phyloP scores from a whole-genome alignment of 108 stramenopile species.

The Parietichytrium sp. region DNA sequence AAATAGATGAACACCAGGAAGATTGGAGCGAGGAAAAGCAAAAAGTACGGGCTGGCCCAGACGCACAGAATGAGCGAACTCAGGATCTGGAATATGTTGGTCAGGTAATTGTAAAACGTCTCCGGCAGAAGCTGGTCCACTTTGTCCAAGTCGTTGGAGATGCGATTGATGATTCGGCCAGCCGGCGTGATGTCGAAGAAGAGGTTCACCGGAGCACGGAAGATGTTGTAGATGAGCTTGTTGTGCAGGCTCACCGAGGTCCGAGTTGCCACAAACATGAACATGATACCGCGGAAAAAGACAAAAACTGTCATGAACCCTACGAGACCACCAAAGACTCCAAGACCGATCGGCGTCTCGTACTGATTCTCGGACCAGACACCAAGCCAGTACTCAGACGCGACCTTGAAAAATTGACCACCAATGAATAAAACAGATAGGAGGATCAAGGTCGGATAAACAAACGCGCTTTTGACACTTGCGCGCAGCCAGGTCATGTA shows the following conservation, averaged over 20 bases:
- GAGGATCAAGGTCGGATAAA: too few species aligned
- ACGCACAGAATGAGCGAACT: slow-evolving; percentile 67
- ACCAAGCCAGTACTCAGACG: too few species aligned
- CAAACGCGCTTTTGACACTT: too few species aligned
- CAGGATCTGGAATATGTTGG: slow-evolving; percentile 69
- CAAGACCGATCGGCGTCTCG: too few species aligned
- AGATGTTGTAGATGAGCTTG: slow-evolving; percentile 70
- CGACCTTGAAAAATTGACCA: too few species aligned
- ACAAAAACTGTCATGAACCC: background rate
- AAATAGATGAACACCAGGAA: slow-evolving; percentile 56
- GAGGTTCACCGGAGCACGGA: slow-evolving; percentile 73
- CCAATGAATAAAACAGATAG: too few species aligned
- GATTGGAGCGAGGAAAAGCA: slow-evolving; percentile 63
- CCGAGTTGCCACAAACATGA: slow-evolving; percentile 45
- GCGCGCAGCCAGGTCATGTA: too few species aligned
- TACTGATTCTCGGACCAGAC: too few species aligned
- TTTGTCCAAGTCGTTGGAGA: slow-evolving; percentile 29
- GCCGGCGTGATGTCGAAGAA: slow-evolving; percentile 88
- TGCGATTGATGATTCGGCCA: slow-evolving; percentile 81
- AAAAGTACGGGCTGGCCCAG: slow-evolving; percentile 63
- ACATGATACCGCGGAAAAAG: slow-evolving; percentile 54
- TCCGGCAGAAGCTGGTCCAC: background rate
- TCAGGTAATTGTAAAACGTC: slow-evolving; percentile 55
- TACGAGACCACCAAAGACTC: background rate
- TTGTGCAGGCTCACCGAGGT: slow-evolving; percentile 75